phyloP scores from a whole-genome alignment of 495 filamentous ascomycete genomes.

The Cudoniella acicularis region DNA sequence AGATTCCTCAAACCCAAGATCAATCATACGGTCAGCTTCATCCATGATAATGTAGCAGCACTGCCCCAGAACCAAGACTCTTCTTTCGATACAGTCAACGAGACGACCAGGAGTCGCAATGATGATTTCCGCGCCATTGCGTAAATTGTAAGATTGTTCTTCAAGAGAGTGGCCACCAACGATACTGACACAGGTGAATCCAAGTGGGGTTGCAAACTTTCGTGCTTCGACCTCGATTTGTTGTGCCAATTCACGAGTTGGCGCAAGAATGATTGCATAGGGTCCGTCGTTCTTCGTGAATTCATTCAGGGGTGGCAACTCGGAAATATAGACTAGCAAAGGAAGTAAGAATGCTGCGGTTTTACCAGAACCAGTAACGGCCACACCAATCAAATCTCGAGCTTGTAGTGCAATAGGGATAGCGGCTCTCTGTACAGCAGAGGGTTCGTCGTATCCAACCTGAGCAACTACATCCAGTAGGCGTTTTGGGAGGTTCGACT shows the following conservation, averaged over 20 bases:
- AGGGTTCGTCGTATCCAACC: constrained; percentile 92
- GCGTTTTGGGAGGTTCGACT: constrained; percentile 75
- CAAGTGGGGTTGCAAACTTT: constrained; percentile 88
- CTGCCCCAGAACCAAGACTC: constrained; percentile 85
- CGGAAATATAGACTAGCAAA: constrained; percentile 93
- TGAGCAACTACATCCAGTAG: constrained; percentile 78
- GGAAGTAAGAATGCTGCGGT: constrained; percentile 94
- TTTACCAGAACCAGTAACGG: constrained; percentile 98
- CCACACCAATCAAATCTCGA: constrained; percentile 94
- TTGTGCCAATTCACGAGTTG: constrained; percentile 97
- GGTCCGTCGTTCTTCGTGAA: constrained; percentile 92
- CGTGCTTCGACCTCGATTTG: constrained; percentile 94
- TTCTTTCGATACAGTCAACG: constrained; percentile 92
- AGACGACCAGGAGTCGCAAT: constrained; percentile 97
- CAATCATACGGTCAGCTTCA: constrained; percentile 99
- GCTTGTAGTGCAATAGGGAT: constrained; percentile 94
- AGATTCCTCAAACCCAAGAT: constrained; percentile 95
- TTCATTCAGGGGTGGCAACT: constrained; percentile 81
- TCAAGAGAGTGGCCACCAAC: constrained; percentile 95
- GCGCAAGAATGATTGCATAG: constrained; percentile 93
- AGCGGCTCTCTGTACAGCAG: constrained; percentile 86
- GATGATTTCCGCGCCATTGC: constrained; percentile 97
- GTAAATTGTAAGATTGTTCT: constrained; percentile 87
- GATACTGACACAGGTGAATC: constrained; percentile 94
- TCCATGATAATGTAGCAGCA: constrained; percentile 98